Evolutionary conservation across 202 grass and related monocot genomes (phyloP), one percentile per base, ranked within the genome.

Genomic region (Bolboschoenoplectus hybrid): DNA sequence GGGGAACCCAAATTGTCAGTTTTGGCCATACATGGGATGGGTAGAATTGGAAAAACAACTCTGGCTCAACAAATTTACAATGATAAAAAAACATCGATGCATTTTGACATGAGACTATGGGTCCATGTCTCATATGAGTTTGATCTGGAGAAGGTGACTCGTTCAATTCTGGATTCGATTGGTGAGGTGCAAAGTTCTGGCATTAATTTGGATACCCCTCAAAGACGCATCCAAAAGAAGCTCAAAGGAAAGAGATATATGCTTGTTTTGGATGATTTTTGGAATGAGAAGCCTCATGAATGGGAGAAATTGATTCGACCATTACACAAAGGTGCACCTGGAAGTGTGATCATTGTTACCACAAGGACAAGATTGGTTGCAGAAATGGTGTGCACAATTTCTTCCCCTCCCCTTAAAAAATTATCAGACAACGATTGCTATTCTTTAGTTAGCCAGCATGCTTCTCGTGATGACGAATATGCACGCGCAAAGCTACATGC

Each of bases 311-410:
- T 94, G 26, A 62, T 20, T 2, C 58, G 0, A 26, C 70, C 76
- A 2, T 66, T 94, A 0, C 51, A 55, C 13, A 75, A 1, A 0
- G 84, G 85, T 4, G 68, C 67, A 13, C 9, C 7, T 0, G 89
- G 81, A 79, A 91, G 92, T 67, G 88, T 85, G 63, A 88, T 91
- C n/a, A 46, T 94, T 9, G 88, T 91, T 14, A 91, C 92, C 8
- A 91, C 88, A 2, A 88, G 80, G 16, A 87, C 14, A 3, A 19
- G 5, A 9, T 13, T 0, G 17, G 83, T 91, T 11, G 88, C 88
- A 65, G 11, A 20, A 5, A 80, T 83, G 67, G 52, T 89, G 17
- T 36, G 36, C 5, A 85, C 65, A 6, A n/a, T 46, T 38, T 10
- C 3, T 9, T 36, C 68, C 4, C 88, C 88, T 57, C 1, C 2